phyloP scores from a whole-genome alignment of 148 eudicot species.

The Arctostaphylos glauca region DNA sequence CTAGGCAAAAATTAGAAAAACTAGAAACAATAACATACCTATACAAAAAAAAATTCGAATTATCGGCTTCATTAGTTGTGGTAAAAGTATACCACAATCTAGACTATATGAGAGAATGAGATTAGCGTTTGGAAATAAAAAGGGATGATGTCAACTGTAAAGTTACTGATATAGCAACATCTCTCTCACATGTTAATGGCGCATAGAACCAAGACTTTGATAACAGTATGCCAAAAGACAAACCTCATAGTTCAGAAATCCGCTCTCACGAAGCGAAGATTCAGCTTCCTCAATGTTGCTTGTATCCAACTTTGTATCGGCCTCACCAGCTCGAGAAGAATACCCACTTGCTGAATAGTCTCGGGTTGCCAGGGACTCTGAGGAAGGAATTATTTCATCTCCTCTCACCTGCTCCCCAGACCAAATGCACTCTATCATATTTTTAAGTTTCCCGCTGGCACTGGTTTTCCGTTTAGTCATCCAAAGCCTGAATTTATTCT shows the following conservation, averaged over 20 bases:
- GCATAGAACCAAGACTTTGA: neutral
- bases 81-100: neutral
- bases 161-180: neutral
- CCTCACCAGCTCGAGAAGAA: slow-evolving; percentile 52
- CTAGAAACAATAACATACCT: neutral
- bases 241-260: slow-evolving; percentile 84
- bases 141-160: neutral
- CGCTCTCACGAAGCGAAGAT: slow-evolving; percentile 84
- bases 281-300: slow-evolving; percentile 89
- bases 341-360: slow-evolving; percentile 64
- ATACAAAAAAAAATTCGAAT: neutral
- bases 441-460: slow-evolving; percentile 35
- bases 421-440: slow-evolving; percentile 77
- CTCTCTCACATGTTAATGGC: neutral
- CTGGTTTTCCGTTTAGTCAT: slow-evolving; percentile 25
- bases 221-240: slow-evolving; percentile 10
- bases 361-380: slow-evolving; percentile 68
- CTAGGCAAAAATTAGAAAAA: neutral
- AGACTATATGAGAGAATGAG: neutral
- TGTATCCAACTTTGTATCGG: slow-evolving; percentile 36
- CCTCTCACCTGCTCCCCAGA: slow-evolving; percentile 57
- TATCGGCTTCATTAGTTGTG: neutral
- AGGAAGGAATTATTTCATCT: slow-evolving; percentile 54
- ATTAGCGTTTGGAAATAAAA: neutral
- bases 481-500: slow-evolving; percentile 47